Conservation (phyloP, 306 rosid species). For the Canavalia ensiformis region DNA sequence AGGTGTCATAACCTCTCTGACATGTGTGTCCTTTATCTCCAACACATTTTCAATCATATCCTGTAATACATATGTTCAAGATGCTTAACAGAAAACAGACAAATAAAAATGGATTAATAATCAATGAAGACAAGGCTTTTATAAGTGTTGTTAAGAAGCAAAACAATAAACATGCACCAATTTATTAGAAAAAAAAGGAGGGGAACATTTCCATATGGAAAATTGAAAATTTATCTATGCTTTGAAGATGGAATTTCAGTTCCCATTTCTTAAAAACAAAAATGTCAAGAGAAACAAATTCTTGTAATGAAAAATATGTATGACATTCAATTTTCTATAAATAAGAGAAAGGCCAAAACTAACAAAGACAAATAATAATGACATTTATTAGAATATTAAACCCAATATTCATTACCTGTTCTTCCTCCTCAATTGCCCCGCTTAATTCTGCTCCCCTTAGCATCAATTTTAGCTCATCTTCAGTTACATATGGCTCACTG, state of each 20-base stretch:
- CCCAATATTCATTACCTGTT: conserved; percentile 74
- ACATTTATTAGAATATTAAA: conserved; percentile 24
- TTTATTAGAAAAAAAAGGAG: neutral
- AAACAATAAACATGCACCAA: neutral
- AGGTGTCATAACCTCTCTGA: conserved; percentile 99
- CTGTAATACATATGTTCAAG: conserved; percentile 54
- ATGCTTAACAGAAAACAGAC: conserved; percentile 20
- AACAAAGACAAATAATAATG: conserved; percentile 38
- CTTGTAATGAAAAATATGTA: conserved; percentile 5
- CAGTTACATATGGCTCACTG: conserved; percentile 99
- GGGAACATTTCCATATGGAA: neutral
- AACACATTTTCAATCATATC: conserved; percentile 99
- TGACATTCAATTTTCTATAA: neutral
- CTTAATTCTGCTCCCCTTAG: conserved; percentile 98
- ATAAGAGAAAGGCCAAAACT: conserved; percentile 7
- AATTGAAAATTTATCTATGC: conserved; percentile 14
- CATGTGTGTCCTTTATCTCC: conserved; percentile 97
- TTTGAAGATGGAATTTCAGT: conserved; percentile 17
- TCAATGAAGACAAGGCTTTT: conserved; percentile 11
- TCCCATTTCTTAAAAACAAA: conserved; percentile 21
- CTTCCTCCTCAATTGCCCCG: conserved; percentile 99
- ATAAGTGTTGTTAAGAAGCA: conserved; percentile 29
- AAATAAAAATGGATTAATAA: conserved; percentile 12
- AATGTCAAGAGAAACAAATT: neutral
- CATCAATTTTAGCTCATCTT: conserved; percentile 97